Evolutionary conservation across 495 filamentous ascomycete species (phyloP), one percentile per base, ranked within the genome.

Genomic region (Penicillium samsonianum): DNA sequence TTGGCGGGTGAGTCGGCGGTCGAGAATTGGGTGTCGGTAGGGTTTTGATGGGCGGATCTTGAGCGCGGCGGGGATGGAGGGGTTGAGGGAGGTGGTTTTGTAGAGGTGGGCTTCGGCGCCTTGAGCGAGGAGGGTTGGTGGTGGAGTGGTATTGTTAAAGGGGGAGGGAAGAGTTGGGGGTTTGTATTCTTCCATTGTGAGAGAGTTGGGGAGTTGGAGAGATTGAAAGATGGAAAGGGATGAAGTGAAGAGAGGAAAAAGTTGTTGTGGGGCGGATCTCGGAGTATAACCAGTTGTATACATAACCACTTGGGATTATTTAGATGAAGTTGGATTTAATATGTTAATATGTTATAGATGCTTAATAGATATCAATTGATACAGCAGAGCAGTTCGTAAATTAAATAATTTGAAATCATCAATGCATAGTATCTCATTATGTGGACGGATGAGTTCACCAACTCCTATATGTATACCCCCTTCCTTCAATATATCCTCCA

Each of bases 101-200:
- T 92, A 98, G 68, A 98, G 81, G 65, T 92, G 90, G 45, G 89
- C 91, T 83, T 98, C 94, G 71, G 94, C 94, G 76, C 94, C 94
- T 81, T 97, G 94, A 37, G 87, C 84, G 57, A 97, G 81, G 65
- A 94, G 78, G 16, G 76, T 70, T 59, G 80, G 74, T 47, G 82
- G 76, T 17, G 84, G 77, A 64, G 73, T 57, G 37, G 84, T 80
- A 64, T 83, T 73, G 65, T 78, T 79, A 80, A 90, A 87, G 51
- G 84, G 85, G 17, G 78, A 60, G 20, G 90, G 90, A 60, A 89
- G 87, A 53, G 81, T 71, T 35, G 78, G 79, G 23, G 73, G 72
- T 22, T 61, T 72, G 51, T 76, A 74, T 38, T 66, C 59, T 44
- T 55, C 57, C 57, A 65, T 61, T 17, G 33, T 57, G 57, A 31